Percentiles rank a stretch among this genome's conserved stretches.
Evolutionary conservation across 176 grass and related monocot genomes (phyloP).

Genomic region (Ensete ventricosum): DNA sequence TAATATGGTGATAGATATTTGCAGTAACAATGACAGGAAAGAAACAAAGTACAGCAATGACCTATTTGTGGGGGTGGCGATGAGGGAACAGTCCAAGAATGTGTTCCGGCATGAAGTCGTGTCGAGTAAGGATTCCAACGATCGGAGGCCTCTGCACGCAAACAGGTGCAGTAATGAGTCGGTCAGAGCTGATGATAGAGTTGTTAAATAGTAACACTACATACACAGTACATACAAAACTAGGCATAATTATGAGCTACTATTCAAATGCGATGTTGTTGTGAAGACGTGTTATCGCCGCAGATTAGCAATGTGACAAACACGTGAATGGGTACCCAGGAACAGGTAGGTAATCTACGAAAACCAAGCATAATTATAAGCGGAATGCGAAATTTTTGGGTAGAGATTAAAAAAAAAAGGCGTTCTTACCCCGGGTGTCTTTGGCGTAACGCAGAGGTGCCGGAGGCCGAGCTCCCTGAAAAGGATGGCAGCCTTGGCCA

Average conservation of each 20-base stretch:
- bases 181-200: not conserved
- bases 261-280: too few species aligned
- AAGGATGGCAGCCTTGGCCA: slow-evolving; percentile 78
- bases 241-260: too few species aligned
- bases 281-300: too few species aligned
- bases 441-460: slow-evolving; percentile 80
- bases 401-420: slow-evolving; percentile 19
- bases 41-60: slow-evolving; percentile 13
- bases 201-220: not conserved
- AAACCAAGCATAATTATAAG: too few species aligned
- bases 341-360: too few species aligned
- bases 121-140: slow-evolving; percentile 82
- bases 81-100: slow-evolving; percentile 72
- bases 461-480: slow-evolving; percentile 70
- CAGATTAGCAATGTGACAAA: too few species aligned
- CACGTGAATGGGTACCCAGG: too few species aligned
- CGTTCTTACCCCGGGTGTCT: slow-evolving; percentile 62
- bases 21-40: not conserved
- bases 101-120: slow-evolving; percentile 89
- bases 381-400: not conserved
- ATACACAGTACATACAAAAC: too few species aligned
- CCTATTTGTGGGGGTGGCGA: slow-evolving; percentile 44
- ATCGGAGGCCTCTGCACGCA: slow-evolving; percentile 74
- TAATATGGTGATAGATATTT: not conserved
- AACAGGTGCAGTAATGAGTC: not conserved